These are phyloP conservation scores for Globisporangium heterothallicum DNA, from an alignment of 352 stramenopile species.

Conservation along the genomic window DNA sequence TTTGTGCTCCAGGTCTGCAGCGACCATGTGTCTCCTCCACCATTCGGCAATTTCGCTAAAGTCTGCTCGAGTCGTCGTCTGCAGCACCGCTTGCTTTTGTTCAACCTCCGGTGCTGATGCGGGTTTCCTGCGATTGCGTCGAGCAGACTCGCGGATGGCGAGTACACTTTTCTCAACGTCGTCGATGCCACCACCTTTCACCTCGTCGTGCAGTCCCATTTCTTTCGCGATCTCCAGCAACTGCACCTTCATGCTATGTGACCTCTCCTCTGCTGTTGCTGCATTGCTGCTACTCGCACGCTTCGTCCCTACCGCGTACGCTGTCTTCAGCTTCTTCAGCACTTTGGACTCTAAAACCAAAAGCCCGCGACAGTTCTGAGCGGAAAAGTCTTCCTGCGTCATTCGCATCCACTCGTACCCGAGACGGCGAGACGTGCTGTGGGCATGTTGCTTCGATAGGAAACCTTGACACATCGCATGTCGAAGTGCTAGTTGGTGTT, in stretches of 20 bases:
- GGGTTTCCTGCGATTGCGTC: too few relatives aligned
- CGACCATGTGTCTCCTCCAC: slow-evolving; percentile 28
- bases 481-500: slow-evolving; percentile 35
- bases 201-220: slow-evolving; percentile 12
- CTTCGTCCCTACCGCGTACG: slow-evolving; percentile 17
- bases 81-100: slow-evolving; percentile 3
- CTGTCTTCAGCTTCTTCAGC: slow-evolving; percentile 23
- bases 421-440: neutral
- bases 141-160: slow-evolving; percentile 2
- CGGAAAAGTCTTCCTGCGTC: slow-evolving; percentile 39
- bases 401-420: slow-evolving; percentile 47
- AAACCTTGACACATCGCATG: slow-evolving; percentile 9
- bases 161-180: neutral
- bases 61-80: slow-evolving; percentile 14
- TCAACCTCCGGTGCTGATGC: slow-evolving; percentile 16
- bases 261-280: neutral
- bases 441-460: neutral
- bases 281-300: slow-evolving; percentile 9
- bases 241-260: slow-evolving; percentile 14
- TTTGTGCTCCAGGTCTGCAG: neutral
- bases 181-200: neutral
- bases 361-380: slow-evolving; percentile 34
- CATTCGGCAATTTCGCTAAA: slow-evolving; percentile 45
- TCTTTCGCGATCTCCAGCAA: slow-evolving; percentile 27
- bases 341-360: slow-evolving; percentile 36